Evolutionary conservation across 2,329 filamentous ascomycete species (phyloP).

Genomic region (Arthroderma uncinatum): DNA sequence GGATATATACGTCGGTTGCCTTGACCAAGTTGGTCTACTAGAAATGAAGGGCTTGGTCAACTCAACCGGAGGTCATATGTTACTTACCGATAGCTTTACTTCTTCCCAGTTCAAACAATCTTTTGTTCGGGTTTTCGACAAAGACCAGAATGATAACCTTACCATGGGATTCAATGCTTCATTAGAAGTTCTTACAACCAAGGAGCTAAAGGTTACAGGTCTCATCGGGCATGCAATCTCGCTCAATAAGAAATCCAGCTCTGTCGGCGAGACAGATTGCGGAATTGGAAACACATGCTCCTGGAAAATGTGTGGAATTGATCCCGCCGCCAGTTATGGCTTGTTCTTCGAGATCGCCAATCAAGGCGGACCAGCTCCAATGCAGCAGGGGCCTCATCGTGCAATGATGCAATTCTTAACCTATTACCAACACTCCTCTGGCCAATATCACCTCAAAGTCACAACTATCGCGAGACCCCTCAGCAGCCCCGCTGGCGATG

Average conservation of each 20-base stretch:
- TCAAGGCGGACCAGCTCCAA: constrained; percentile 73
- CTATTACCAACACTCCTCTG: constrained; percentile 95
- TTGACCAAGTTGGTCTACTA: constrained; percentile 91
- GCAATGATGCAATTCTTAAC: constrained; percentile 97
- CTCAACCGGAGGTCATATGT: constrained; percentile 95
- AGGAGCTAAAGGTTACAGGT: constrained; percentile 95
- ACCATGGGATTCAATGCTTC: constrained; percentile 98
- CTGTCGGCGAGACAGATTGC: constrained; percentile 94
- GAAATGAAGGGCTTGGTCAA: constrained; percentile 98
- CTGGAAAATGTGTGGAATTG: constrained; percentile 99
- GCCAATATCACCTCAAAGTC: constrained; percentile 89
- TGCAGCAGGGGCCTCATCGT: constrained; percentile 78
- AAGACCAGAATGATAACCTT: constrained; percentile 86
- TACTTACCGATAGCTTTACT: constrained; percentile 94
- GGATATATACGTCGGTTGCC: constrained; percentile 92
- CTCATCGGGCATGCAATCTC: constrained; percentile 94
- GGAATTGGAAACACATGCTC: constrained; percentile 97
- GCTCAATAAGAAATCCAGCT: constrained; percentile 94
- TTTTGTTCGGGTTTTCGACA: constrained; percentile 93
- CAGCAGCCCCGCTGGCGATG: constrained; percentile 86
- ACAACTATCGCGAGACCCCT: constrained; percentile 87
- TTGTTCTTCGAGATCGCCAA: constrained; percentile 97
- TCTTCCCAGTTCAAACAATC: constrained; percentile 99
- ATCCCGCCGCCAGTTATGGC: constrained; percentile 84
- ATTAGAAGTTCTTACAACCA: constrained; percentile 89